Evolutionary conservation across 495 filamentous ascomycete species (phyloP), one percentile per base, ranked within the genome.

Genomic region (Elaphomyces granulatus): DNA sequence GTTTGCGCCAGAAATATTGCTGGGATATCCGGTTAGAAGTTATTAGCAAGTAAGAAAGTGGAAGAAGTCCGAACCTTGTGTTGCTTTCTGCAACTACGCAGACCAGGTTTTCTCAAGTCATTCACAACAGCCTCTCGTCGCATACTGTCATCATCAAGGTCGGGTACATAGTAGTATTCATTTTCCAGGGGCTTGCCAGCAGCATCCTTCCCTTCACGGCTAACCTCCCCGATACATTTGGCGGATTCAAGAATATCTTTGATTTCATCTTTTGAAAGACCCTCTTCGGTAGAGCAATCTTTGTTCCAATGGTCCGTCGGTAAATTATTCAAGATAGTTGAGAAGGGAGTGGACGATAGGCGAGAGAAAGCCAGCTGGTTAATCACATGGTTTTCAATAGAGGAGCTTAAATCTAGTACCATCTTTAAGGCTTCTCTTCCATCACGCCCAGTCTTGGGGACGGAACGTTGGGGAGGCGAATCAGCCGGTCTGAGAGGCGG

Each of bases 321-420:
- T 3, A 96, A 75, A 50, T 90, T 82, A 53, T 72, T 77, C 59
- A 93, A 60, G 42, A 98, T 83, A 8, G 81, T 80, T 1, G 87
- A 87, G 28, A 96, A 75, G 1, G 90, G 88, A 1, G 83, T 87
- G 8, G 87, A 90, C n/a, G 87, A 84, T 1, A 95, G 67, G 15
- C 92, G 83, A 9, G 90, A 94, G 56, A 81, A 98, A n/a, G 92
- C 87, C 15, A 98, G 68, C 57, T 98, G 90, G 56, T 96, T 98
- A 50, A 83, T 70, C 37, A 87, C 77, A 51, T 96, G 92, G 53
- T 95, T 86, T 56, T 49, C 71, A 49, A 53, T 61, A 48, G 46
- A n/a, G 51, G 58, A 26, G 52, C 53, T 36, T 53, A 51, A 23
- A 58, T 63, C 50, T 32, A 50, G 45, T 45, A 35, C 41, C 50